These are phyloP conservation scores for Ogataea nonfermentans DNA, from an alignment of 805 yeast genomes.

Conservation along the genomic window DNA sequence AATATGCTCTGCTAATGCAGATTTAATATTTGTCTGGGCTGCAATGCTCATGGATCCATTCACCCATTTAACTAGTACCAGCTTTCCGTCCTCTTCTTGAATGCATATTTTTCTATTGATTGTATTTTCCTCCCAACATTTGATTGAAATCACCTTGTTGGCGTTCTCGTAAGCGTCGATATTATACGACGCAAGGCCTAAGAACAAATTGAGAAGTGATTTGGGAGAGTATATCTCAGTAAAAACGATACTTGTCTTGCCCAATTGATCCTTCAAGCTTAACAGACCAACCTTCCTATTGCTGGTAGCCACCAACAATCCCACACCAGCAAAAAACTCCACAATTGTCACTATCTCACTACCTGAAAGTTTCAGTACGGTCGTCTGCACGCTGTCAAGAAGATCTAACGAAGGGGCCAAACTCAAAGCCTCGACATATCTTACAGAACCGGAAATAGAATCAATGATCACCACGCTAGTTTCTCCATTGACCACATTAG, in stretches of 20 bases:
- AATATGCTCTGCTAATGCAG: slow-evolving; percentile 13
- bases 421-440: slow-evolving; percentile 73
- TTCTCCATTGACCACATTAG: slow-evolving; percentile 47
- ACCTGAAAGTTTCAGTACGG: slow-evolving; percentile 41
- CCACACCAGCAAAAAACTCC: slow-evolving; percentile 69
- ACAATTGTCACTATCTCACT: slow-evolving; percentile 58
- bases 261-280: slow-evolving; percentile 63
- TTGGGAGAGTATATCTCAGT: slow-evolving; percentile 25
- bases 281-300: slow-evolving; percentile 63
- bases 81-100: slow-evolving; percentile 45
- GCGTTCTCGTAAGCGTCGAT: slow-evolving; percentile 23
- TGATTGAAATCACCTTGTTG: slow-evolving; percentile 57
- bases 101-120: slow-evolving; percentile 42
- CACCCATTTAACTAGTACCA: slow-evolving; percentile 37
- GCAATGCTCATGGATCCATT: slow-evolving; percentile 31
- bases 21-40: slow-evolving; percentile 29
- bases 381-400: slow-evolving; percentile 33
- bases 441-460: slow-evolving; percentile 53
- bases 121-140: slow-evolving; percentile 42
- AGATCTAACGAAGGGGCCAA: slow-evolving; percentile 57
- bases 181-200: slow-evolving; percentile 18
- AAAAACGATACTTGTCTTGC: slow-evolving; percentile 46
- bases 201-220: slow-evolving; percentile 21
- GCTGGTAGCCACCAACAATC: slow-evolving; percentile 68
- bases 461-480: slow-evolving; percentile 75